Evolutionary conservation across 805 yeast genomes (phyloP), one percentile per base, ranked within the genome.

Genomic region (Metschnikowia proteae): DNA sequence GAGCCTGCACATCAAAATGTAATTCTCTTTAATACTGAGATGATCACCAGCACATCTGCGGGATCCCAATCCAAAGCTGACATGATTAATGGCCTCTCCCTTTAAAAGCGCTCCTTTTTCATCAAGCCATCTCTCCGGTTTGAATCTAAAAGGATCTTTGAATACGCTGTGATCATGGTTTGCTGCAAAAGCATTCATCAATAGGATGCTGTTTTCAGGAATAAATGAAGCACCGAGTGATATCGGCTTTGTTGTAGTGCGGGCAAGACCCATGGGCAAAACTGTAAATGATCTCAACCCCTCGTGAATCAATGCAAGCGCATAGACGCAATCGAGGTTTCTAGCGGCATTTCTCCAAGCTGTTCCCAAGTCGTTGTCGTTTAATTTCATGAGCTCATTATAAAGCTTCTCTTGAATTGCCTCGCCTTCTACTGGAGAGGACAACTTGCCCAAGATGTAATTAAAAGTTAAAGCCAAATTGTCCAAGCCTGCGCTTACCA

Each of bases 401-500:
- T 67, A 62, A 0, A 85, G 85, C 8, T 47, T 66, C 1, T 67
- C 56, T 58, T 81, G 85, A 8, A 80, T 55, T 0, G 46, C 50
- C 0, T 60, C 54, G 0, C 79, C 79, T 28, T 58, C 49, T 28
- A 49, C 53, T 1, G 73, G 72, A 13, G 73, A 71, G 5, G 84
- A 74, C 37, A 86, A 65, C 35, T 82, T 85, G 0, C 86, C 86
- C 54, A 84, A 59, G 6, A 83, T 71, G 52, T 84, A 81, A 52
- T 78, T 77, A 43, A 85, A 68, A 41, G 80, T 84, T 30, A 84
- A 69, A 0, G 89, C 83, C 0, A 84, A 78, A 53, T 86, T 86
- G 60, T 86, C 92, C 25, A 86, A 66, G 0, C 94, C 94, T 6
- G 91, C 94, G 55, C 89, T 83, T 0, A 86, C 83, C 84, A 85